Percentiles rank a stretch among this genome's conserved stretches.
Evolutionary conservation across 2,329 filamentous ascomycete genomes (phyloP).

Genomic region (Lecanicillium sp.): DNA sequence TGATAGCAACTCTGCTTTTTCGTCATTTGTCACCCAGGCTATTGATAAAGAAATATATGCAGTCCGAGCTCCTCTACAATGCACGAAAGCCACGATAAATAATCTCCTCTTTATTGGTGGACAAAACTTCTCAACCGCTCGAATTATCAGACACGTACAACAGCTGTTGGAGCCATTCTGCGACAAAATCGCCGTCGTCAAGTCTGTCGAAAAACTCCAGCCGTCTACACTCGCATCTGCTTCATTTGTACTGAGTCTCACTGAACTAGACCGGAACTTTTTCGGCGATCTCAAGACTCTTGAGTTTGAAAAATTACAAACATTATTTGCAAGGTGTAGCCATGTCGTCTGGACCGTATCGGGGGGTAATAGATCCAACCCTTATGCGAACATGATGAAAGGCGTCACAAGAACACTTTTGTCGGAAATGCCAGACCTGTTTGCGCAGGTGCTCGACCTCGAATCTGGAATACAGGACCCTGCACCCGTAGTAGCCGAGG

Average conservation of each 20-base stretch:
- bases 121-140: conserved; percentile 4
- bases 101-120: conserved; percentile 10
- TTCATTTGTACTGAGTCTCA: conserved; percentile 8
- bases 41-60: conserved; percentile 8
- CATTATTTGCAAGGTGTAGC: no score
- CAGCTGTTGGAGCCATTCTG: conserved; percentile 3
- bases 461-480: no score
- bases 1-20: conserved; percentile 5
- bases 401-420: neutral
- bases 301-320: no score
- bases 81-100: conserved; percentile 6
- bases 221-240: conserved; percentile 5
- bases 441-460: no score
- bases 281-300: conserved; percentile 8
- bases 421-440: no score
- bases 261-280: conserved; percentile 8
- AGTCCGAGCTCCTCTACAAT: conserved; percentile 8
- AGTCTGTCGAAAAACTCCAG: conserved; percentile 6
- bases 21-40: conserved; percentile 10
- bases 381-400: no score
- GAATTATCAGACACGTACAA: conserved; percentile 5
- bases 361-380: no score
- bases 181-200: conserved; percentile 2
- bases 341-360: no score
- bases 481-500: no score